These are phyloP conservation scores for Tulasnella sp. DNA, from an alignment of 768 basidiomycete species.

Conservation along the genomic window DNA sequence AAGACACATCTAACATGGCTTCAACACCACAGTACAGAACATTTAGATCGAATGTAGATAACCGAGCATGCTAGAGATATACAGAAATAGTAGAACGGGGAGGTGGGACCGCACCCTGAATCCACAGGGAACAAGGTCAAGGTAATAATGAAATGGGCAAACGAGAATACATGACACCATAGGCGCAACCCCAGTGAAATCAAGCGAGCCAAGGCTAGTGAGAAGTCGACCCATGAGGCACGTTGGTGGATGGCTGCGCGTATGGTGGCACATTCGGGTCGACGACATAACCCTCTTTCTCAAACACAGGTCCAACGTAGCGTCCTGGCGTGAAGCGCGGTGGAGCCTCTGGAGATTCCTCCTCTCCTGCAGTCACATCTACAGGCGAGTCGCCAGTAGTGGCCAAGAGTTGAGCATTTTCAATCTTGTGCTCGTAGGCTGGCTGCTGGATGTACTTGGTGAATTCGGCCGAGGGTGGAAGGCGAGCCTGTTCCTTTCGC, in stretches of 20 bases:
- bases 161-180: no score
- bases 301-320: constrained; percentile 11
- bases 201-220: no score
- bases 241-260: neutral
- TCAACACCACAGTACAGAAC: no score
- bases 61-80: neutral
- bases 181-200: no score
- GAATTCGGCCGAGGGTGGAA: constrained; percentile 12
- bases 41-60: neutral
- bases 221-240: neutral
- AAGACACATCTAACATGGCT: no score
- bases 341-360: neutral
- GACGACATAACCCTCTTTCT: constrained; percentile 8
- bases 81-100: neutral
- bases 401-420: neutral
- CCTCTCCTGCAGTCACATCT: constrained; percentile 1
- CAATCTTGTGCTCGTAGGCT: no score
- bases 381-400: no score
- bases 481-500: neutral
- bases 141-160: neutral
- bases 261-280: neutral
- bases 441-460: constrained; percentile 8
- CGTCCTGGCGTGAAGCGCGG: constrained; percentile 13
- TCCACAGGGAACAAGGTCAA: neutral
- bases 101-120: neutral